Evolutionary conservation across 129 eudicot genomes (phyloP).

Genomic region (Centrapalus pauciflorus): DNA sequence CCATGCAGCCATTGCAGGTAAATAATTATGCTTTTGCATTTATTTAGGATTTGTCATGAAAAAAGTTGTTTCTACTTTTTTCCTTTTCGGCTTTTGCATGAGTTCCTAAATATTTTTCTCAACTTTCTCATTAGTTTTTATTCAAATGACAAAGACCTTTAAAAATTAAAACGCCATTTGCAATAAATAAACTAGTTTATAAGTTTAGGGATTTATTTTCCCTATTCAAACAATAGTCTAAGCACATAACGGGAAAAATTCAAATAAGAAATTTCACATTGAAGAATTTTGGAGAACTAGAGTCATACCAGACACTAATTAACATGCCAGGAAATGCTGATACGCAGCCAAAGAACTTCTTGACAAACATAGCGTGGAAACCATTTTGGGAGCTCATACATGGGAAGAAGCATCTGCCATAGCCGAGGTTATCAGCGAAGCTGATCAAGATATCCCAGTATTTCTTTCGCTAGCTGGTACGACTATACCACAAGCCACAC

Average conservation of each 20-base stretch:
- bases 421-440: slow-evolving; percentile 7
- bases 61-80: no score
- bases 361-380: slow-evolving; percentile 29
- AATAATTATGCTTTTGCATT: neutral
- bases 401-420: slow-evolving; percentile 42
- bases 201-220: no score
- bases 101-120: no score
- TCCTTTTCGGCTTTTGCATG: no score
- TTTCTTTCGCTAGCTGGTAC: slow-evolving; percentile 9
- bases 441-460: neutral
- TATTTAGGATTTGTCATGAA: no score
- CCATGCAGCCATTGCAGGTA: slow-evolving; percentile 45
- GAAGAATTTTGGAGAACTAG: neutral
- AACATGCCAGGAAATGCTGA: neutral
- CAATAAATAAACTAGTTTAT: no score
- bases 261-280: no score
- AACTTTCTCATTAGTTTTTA: no score
- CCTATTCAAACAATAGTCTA: no score
- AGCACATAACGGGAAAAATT: no score
- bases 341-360: slow-evolving; percentile 16
- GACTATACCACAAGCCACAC: slow-evolving; percentile 14
- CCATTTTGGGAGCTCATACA: slow-evolving; percentile 46
- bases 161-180: no score
- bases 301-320: neutral
- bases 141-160: no score